Percentiles rank a stretch among this genome's conserved stretches.
phyloP scores from a whole-genome alignment of 345 rosid genomes.

The Xanthoceras sorbifolium region DNA sequence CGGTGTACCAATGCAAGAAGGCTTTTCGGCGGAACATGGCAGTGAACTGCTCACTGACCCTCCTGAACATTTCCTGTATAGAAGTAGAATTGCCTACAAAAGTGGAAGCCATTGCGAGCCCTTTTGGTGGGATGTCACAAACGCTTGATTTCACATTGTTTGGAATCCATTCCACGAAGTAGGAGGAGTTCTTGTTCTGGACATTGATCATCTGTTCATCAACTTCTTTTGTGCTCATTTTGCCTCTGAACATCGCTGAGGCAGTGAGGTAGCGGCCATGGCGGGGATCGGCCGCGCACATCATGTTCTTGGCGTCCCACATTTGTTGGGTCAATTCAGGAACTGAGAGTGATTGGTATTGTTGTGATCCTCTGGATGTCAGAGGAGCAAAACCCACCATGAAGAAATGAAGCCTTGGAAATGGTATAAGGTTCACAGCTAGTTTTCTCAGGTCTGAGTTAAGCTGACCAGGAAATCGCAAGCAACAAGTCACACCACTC shows the following conservation, averaged over 20 bases:
- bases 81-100: conserved; percentile 33
- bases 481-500: conserved; percentile 36
- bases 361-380: conserved; percentile 43
- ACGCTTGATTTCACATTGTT: conserved; percentile 36
- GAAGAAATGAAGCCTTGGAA: conserved; percentile 33
- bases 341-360: conserved; percentile 33
- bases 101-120: conserved; percentile 31
- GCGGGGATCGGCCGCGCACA: conserved; percentile 39
- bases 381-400: conserved; percentile 41
- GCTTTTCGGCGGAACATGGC: conserved; percentile 34
- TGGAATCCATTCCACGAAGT: conserved; percentile 24
- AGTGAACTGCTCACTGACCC: conserved; percentile 35
- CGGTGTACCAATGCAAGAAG: conserved; percentile 35
- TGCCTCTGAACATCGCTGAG: conserved; percentile 43
- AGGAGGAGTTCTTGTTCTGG: conserved; percentile 35
- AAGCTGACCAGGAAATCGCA: conserved; percentile 32
- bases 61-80: conserved; percentile 33
- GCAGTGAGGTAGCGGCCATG: conserved; percentile 39
- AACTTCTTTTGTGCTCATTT: conserved; percentile 47
- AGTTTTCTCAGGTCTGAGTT: conserved; percentile 33
- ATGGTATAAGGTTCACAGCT: conserved; percentile 30
- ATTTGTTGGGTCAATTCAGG: conserved; percentile 37
- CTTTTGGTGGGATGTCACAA: conserved; percentile 35
- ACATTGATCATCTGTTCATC: conserved; percentile 35
- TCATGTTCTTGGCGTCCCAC: conserved; percentile 41